These are phyloP conservation scores for Ascochyta koolunga DNA, from an alignment of 2,329 filamentous ascomycete genomes.

Conservation along the genomic window DNA sequence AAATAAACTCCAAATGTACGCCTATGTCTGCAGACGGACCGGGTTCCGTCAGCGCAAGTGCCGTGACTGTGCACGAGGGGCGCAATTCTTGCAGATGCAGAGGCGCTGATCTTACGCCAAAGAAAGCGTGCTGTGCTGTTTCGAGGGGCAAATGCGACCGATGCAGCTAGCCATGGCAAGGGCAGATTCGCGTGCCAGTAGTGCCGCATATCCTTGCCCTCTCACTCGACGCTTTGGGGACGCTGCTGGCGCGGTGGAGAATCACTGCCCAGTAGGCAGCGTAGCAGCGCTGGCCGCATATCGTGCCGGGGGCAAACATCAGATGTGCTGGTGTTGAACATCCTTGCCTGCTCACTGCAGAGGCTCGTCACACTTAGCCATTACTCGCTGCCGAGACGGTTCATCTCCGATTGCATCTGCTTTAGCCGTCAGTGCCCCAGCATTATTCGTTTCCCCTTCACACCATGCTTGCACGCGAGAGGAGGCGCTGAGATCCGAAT, in stretches of 20 bases:
- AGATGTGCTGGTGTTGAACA: conserved; percentile 15
- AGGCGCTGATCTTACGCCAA: conserved; percentile 14
- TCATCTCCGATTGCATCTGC: conserved; percentile 50
- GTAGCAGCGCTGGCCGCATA: conserved; percentile 10
- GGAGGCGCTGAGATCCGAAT: conserved; percentile 29
- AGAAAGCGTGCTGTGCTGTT: conserved; percentile 17
- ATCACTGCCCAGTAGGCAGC: conserved; percentile 18
- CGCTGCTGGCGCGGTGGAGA: conserved; percentile 19
- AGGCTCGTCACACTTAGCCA: conserved; percentile 18
- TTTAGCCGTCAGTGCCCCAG: conserved; percentile 23
- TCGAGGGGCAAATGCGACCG: conserved; percentile 20
- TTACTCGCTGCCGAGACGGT: conserved; percentile 35
- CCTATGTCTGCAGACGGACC: conserved; percentile 17
- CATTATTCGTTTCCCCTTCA: conserved; percentile 28
- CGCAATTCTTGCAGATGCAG: conserved; percentile 6
- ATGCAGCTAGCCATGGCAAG: conserved; percentile 29
- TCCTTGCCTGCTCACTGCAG: conserved; percentile 19
- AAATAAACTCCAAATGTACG: neutral
- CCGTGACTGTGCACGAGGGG: conserved; percentile 12
- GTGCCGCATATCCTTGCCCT: conserved; percentile 31
- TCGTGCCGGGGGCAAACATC: conserved; percentile 16
- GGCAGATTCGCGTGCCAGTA: conserved; percentile 28
- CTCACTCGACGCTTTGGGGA: conserved; percentile 17
- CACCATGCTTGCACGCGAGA: conserved; percentile 33
- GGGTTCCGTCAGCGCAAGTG: conserved; percentile 5